These are phyloP conservation scores for Corynespora cassiicola DNA, from an alignment of 2,329 filamentous ascomycete species.

Conservation along the genomic window DNA sequence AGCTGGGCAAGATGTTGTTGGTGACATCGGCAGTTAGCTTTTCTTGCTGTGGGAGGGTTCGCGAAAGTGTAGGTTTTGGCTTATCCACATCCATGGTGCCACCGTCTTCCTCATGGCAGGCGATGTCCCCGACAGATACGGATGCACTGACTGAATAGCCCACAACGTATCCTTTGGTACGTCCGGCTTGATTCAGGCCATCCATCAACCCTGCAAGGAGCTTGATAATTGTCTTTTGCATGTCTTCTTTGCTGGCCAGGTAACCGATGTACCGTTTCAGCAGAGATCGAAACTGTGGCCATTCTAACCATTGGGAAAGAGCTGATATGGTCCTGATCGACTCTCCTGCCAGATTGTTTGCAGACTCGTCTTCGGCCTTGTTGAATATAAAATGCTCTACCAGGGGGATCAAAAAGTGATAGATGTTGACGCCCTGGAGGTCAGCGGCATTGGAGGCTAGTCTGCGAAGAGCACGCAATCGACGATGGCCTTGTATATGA, in stretches of 20 bases:
- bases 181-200: slow-evolving; percentile 66
- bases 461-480: slow-evolving; percentile 81
- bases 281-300: slow-evolving; percentile 87
- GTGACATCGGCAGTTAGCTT: slow-evolving; percentile 77
- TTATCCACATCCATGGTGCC: slow-evolving; percentile 32
- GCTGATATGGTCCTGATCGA: slow-evolving; percentile 80
- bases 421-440: slow-evolving; percentile 78
- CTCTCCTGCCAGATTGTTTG: slow-evolving; percentile 85
- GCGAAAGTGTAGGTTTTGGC: slow-evolving; percentile 56
- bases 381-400: slow-evolving; percentile 95
- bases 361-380: slow-evolving; percentile 74
- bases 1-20: slow-evolving; percentile 76
- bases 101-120: slow-evolving; percentile 48
- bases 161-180: slow-evolving; percentile 39
- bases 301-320: slow-evolving; percentile 79
- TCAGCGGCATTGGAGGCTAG: slow-evolving; percentile 73
- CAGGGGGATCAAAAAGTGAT: slow-evolving; percentile 87
- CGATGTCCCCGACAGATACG: no score
- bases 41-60: slow-evolving; percentile 69
- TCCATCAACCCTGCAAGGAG: slow-evolving; percentile 84
- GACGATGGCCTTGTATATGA: slow-evolving; percentile 85
- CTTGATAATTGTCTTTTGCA: slow-evolving; percentile 84
- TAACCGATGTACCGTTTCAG: slow-evolving; percentile 85
- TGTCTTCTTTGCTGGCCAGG: slow-evolving; percentile 78
- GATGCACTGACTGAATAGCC: slow-evolving; percentile 12